Evolutionary conservation across 768 basidiomycete species (phyloP), one percentile per base, ranked within the genome.

Genomic region (Agaricus subrufescens): DNA sequence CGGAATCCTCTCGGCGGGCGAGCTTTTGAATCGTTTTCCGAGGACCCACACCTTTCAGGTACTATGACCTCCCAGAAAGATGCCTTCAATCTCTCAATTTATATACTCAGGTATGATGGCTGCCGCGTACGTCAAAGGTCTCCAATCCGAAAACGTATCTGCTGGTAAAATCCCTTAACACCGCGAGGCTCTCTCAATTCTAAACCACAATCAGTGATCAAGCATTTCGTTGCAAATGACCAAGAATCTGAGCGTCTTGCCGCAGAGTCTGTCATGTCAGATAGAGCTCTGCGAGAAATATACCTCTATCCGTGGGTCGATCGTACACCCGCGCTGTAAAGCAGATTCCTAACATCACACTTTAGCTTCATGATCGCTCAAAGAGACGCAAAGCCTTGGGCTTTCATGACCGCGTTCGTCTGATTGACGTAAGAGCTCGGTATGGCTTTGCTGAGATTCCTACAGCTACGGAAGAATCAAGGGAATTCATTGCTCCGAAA

Each of bases 211-310:
- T 14, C 46, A 77, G 80, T 84, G 12, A 87, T 89, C 67, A 89
- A 90, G 65, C 88, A 89, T 64, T 87, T 86, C 55, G 83, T 84
- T 45, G 83, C 71, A 5, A 88, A 89, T 69, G 87, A 89, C 62
- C 85, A 87, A 67, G 87, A 89, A 65, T 81, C 85, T 60, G 85
- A 88, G 65, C 75, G 86, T 11, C 83, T 80, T 10, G 80, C 83
- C 6, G 81, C 79, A 15, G 82, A 85, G 12, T 85, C 84, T 10
- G 79, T 83, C 38, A 70, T 90, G 58, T 83, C 85, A 8, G 78
- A 81, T 30, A 75, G 88, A 31, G 84, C 87, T 19, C 68, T 90
- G 44, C 75, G 87, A 45, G 87, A 90, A 65, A 74, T 90, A 50
- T 89, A 90, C 66, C 74, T 89, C 4, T 83, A 84, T 63, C 87